Evolutionary conservation across 352 stramenopile genomes (phyloP).

Genomic region (Globisporangium megalacanthum): DNA sequence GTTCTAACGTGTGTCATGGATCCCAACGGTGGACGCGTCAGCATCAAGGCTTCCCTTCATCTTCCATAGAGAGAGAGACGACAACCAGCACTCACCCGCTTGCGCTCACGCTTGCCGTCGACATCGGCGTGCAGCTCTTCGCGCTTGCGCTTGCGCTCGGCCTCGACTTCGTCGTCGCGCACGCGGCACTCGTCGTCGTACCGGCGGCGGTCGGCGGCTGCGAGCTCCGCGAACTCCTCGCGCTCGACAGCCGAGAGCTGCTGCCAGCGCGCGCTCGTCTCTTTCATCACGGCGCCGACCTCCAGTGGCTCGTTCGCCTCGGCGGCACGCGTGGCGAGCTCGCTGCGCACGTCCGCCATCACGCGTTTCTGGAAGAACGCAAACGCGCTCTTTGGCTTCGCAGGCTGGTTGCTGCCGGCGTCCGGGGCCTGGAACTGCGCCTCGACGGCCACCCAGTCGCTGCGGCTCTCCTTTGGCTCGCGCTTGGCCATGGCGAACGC

Average conservation of each 20-base stretch:
- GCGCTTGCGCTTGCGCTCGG: conserved; percentile 63
- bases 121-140: conserved; percentile 63
- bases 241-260: conserved; percentile 54
- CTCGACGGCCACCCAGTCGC: conserved; percentile 75
- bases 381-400: conserved; percentile 75
- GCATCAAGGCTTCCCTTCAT: neutral
- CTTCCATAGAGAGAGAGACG: no score
- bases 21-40: no score
- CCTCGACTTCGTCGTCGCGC: conserved; percentile 70
- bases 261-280: conserved; percentile 75
- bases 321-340: conserved; percentile 35
- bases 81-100: conserved; percentile 28
- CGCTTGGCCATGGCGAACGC: conserved; percentile 15
- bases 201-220: conserved; percentile 46
- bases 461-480: conserved; percentile 58
- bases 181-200: conserved; percentile 73
- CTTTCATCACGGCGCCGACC: conserved; percentile 58
- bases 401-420: conserved; percentile 25
- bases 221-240: conserved; percentile 66
- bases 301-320: conserved; percentile 52
- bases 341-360: conserved; percentile 59
- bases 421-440: conserved; percentile 61
- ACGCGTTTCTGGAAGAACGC: conserved; percentile 71
- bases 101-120: conserved; percentile 82
- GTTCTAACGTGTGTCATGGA: no score